Evolutionary conservation across 73 alveolate species (phyloP).

Genomic region (Blepharisma stoltei): DNA sequence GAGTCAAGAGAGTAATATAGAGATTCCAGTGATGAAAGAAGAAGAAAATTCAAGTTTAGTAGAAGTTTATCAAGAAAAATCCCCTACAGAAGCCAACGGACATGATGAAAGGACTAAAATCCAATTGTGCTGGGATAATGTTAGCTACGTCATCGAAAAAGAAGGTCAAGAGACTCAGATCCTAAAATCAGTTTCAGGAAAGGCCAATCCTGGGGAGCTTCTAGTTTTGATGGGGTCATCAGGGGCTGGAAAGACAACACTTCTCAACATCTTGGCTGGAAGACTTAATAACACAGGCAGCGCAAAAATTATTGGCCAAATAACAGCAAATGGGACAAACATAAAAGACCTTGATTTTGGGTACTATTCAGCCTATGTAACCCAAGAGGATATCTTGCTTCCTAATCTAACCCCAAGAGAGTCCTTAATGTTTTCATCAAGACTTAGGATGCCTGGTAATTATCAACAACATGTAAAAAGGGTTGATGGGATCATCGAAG

Average conservation of each 20-base stretch:
- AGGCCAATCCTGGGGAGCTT: constrained; percentile 18
- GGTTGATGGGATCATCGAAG: constrained; percentile 35
- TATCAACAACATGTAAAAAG: not conserved
- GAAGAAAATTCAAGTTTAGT: too few relatives aligned
- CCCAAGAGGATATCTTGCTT: constrained; percentile 74
- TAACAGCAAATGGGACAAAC: constrained; percentile 31
- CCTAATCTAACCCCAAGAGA: constrained; percentile 59
- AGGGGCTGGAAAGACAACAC: constrained; percentile 78
- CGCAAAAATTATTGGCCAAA: constrained; percentile 29
- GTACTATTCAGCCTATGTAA: constrained; percentile 51
- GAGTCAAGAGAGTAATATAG: too few relatives aligned
- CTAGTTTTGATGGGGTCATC: constrained; percentile 56
- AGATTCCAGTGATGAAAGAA: too few relatives aligned
- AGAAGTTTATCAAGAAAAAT: not conserved
- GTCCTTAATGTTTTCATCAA: constrained; percentile 62
- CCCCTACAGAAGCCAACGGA: not conserved
- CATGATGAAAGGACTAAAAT: not conserved
- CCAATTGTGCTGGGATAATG: not conserved
- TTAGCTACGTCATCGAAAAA: not conserved
- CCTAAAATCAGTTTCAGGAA: not conserved
- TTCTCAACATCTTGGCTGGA: constrained; percentile 47
- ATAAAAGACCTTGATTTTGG: constrained; percentile 33
- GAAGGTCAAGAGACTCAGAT: not conserved
- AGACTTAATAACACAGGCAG: constrained; percentile 22
- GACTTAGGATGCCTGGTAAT: not conserved